Conservation (phyloP, 768 basidiomycete species). For the Termitomyces sp. region DNA sequence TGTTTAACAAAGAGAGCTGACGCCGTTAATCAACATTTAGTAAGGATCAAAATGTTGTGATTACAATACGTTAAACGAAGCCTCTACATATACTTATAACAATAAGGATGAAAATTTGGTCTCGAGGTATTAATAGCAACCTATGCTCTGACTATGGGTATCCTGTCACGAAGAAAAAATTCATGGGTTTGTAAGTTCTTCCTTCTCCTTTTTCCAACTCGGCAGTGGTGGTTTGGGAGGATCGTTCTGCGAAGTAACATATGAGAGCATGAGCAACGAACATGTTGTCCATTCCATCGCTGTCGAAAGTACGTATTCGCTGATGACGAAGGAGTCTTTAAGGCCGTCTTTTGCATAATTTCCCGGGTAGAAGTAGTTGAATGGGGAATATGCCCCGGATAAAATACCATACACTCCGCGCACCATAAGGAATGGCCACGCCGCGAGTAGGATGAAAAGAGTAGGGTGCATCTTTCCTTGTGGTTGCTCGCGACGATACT, state of each 20-base stretch:
- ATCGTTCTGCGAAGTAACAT: conserved; percentile 18
- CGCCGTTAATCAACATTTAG: background rate
- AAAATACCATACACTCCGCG: conserved; percentile 31
- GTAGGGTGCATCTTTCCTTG: conserved; percentile 23
- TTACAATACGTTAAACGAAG: background rate
- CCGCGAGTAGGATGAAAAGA: conserved; percentile 21
- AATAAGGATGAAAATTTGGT: background rate
- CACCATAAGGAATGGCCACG: conserved; percentile 30
- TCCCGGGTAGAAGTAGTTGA: conserved; percentile 22
- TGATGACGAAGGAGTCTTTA: conserved; percentile 19
- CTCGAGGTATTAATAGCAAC: background rate
- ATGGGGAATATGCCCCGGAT: conserved; percentile 17
- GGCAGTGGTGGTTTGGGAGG: conserved; percentile 9
- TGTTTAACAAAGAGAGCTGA: background rate
- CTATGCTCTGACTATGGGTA: background rate
- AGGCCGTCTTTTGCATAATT: conserved; percentile 22
- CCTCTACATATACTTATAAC: no score
- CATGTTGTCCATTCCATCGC: conserved; percentile 25
- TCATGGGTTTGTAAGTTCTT: background rate
- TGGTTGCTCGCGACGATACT: conserved; percentile 15
- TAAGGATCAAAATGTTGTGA: background rate
- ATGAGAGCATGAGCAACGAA: conserved; percentile 18
- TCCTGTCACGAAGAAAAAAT: background rate
- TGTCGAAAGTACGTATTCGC: conserved; percentile 24
- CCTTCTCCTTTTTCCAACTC: background rate